phyloP scores from a whole-genome alignment of 352 stramenopile species.

The Globisporangium okanoganense region DNA sequence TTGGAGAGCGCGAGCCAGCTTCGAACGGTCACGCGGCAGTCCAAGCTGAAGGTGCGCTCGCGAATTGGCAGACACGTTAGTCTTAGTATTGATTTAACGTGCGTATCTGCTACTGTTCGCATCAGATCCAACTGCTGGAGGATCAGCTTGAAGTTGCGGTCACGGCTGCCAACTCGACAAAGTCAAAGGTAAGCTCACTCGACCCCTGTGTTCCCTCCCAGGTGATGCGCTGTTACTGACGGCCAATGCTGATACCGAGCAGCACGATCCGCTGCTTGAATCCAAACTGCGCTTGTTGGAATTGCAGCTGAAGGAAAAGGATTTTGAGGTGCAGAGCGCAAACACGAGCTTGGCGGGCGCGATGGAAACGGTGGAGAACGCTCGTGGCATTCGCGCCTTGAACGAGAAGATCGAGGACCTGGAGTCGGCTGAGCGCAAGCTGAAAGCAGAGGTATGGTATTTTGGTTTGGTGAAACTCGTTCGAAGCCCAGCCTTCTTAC shows the following conservation, averaged over 20 bases:
- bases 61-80: not conserved
- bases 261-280: constrained; percentile 55
- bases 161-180: constrained; percentile 23
- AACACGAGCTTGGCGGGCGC: constrained; percentile 42
- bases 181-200: constrained; percentile 6
- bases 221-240: not conserved
- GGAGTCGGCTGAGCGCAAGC: constrained; percentile 51
- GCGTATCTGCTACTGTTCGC: not conserved
- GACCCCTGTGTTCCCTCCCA: not conserved
- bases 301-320: constrained; percentile 61
- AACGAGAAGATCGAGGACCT: constrained; percentile 62
- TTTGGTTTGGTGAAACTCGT: not conserved
- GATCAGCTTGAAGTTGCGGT: constrained; percentile 53
- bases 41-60: constrained; percentile 45
- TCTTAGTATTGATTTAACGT: not conserved
- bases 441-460: constrained; percentile 61
- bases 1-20: constrained; percentile 51
- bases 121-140: constrained; percentile 54
- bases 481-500: not conserved
- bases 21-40: constrained; percentile 34
- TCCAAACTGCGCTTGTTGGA: constrained; percentile 66
- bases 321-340: constrained; percentile 38
- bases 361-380: constrained; percentile 41
- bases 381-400: constrained; percentile 42
- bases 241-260: constrained; percentile 16